These are phyloP conservation scores for Lentinula aciculospora DNA, from an alignment of 768 basidiomycete genomes.

Conservation along the genomic window DNA sequence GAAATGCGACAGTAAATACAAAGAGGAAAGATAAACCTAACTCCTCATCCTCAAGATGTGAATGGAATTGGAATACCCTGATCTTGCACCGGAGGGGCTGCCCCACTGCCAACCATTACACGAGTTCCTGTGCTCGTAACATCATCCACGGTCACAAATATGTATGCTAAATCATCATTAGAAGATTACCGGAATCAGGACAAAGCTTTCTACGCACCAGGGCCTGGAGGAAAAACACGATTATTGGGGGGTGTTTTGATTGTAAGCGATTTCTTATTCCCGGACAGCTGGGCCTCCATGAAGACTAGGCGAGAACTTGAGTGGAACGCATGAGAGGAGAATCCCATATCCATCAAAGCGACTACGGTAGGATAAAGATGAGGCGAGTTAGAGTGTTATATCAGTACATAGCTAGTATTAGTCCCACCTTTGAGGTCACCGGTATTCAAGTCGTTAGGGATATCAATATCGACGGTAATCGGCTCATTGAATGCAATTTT, in stretches of 20 bases:
- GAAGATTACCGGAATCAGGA: neutral
- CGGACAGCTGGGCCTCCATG: conserved; percentile 22
- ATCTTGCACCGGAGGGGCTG: conserved; percentile 12
- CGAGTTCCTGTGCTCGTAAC: conserved; percentile 11
- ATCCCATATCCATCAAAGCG: conserved; percentile 28
- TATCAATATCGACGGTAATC: conserved; percentile 25
- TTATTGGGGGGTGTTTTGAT: conserved; percentile 30
- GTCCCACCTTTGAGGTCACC: conserved; percentile 13
- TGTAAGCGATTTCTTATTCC: conserved; percentile 21
- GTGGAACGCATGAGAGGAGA: conserved; percentile 30
- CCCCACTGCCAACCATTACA: conserved; percentile 13
- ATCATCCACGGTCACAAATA: conserved; percentile 14
- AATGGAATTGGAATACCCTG: conserved; percentile 5
- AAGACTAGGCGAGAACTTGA: conserved; percentile 27
- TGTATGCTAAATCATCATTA: neutral
- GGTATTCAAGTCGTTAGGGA: conserved; percentile 16
- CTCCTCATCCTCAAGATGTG: neutral
- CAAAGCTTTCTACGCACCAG: conserved; percentile 13
- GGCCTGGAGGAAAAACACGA: conserved; percentile 26
- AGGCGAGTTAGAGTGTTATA: neutral
- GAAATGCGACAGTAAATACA: too few relatives aligned
- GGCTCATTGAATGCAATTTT: conserved; percentile 24
- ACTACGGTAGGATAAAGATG: conserved; percentile 14
- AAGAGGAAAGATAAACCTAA: too few relatives aligned
- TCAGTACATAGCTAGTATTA: neutral